Base-by-base conservation (phyloP, 2,329 filamentous ascomycete genomes). In the Macrophomina tecta region DNA sequence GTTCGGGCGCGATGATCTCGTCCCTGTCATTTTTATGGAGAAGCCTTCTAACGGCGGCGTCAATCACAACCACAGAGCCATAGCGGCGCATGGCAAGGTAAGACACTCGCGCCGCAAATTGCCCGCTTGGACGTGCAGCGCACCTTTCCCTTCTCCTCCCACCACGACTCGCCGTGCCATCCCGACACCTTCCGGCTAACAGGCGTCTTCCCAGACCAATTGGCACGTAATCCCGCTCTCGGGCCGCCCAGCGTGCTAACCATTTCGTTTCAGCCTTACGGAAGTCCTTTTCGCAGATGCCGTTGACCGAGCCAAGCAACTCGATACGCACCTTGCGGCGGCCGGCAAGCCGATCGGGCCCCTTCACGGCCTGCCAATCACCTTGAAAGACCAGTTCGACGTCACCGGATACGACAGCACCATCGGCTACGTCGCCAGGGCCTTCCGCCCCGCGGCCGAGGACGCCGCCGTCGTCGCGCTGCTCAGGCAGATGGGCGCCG, bases 351-450 rank as follows among this genome's bases (percentile, higher is more conserved):
- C 82, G 30, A 72, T 82, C 40, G 82, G 82, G 23, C 78, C 80
- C 38, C 73, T 84, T 8, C 82, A 84, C 69, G 82, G 82, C 9
- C 72, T 84, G 4, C 82, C 82, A 40, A 79, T 84, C 69, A 81
- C 79, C 38, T 68, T 84, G 34, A 84, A 84, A 68, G 82, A 84
- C 68, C 82, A 83, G 65, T 84, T 84, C 70, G 80, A 84, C 64
- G 78, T 84, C 68, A 74, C 78, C 66, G 81, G 78, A 28, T 79
- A 81, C 40, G 81, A 83, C 66, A 83, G 80, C 46, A 77, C 76
- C 1, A 78, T 90, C 81, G 88, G 87, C 9, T 90, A 89, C 71
- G 81, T 89, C 28, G 88, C 69, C 77, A 89, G 75, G 87, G 85
- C 61, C 0, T 84, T 84, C 64, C 73, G 80, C 1, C 85, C 85